A percentile compares a stretch with the other conserved stretches of the same genome.
Evolutionary conservation across 2,329 filamentous ascomycete genomes (phyloP).

Genomic region (Exophiala aquamarina): DNA sequence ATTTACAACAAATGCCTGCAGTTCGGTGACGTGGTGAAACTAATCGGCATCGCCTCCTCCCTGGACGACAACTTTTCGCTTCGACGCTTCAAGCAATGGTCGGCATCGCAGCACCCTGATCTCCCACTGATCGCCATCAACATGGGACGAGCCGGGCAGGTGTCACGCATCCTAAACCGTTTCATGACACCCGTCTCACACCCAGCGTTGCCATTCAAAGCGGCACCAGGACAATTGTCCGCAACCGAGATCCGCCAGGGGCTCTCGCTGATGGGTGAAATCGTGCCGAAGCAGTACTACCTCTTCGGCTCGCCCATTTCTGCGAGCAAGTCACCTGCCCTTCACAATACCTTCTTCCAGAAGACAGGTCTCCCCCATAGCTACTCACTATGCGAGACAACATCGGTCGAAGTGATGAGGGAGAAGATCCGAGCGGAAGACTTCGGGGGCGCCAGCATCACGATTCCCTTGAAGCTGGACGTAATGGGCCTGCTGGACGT

Average conservation of each 20-base stretch:
- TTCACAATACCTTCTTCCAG: constrained; percentile 84
- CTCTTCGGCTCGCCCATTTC: constrained; percentile 85
- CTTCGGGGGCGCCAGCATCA: constrained; percentile 93
- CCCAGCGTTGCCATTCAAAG: constrained; percentile 83
- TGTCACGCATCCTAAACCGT: constrained; percentile 84
- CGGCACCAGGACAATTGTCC: constrained; percentile 89
- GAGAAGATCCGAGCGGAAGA: constrained; percentile 66
- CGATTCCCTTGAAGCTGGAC: constrained; percentile 90
- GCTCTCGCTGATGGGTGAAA: constrained; percentile 74
- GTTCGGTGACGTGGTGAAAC: constrained; percentile 90
- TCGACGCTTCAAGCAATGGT: constrained; percentile 75
- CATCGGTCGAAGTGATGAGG: constrained; percentile 59
- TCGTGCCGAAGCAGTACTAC: constrained; percentile 74
- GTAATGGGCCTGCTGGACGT: constrained; percentile 79
- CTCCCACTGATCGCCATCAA: constrained; percentile 93
- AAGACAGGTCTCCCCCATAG: constrained; percentile 77
- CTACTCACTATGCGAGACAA: constrained; percentile 78
- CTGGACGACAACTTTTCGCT: constrained; percentile 87
- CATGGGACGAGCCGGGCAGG: constrained; percentile 84
- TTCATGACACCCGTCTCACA: constrained; percentile 97
- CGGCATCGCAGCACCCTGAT: constrained; percentile 65
- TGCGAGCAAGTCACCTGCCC: constrained; percentile 77
- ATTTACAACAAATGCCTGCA: constrained; percentile 88
- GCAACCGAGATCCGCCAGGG: constrained; percentile 82
- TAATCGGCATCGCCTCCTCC: constrained; percentile 75